These are phyloP conservation scores for Dactylonectria macrodidyma DNA, from an alignment of 2,329 filamentous ascomycete species.

Conservation along the genomic window DNA sequence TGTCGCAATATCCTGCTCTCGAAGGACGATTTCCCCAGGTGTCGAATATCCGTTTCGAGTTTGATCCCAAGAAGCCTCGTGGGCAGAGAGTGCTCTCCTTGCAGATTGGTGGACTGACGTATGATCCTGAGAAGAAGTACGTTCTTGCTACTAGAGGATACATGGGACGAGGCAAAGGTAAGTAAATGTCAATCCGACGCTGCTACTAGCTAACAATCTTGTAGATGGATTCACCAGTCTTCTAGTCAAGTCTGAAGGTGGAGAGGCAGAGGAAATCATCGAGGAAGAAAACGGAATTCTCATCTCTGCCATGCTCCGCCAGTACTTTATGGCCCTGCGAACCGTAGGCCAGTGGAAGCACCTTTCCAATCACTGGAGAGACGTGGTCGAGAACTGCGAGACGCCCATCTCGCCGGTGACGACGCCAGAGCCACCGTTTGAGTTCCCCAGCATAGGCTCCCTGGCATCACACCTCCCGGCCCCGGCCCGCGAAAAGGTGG, in stretches of 20 bases:
- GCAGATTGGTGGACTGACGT: slow-evolving; percentile 71
- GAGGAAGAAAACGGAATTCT: slow-evolving; percentile 90
- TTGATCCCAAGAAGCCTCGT: slow-evolving; percentile 73
- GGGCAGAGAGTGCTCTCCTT: slow-evolving; percentile 76
- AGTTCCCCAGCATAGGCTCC: slow-evolving; percentile 39
- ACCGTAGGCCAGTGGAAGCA: slow-evolving; percentile 85
- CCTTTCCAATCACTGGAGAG: slow-evolving; percentile 79
- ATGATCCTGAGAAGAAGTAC: slow-evolving; percentile 77
- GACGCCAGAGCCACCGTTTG: slow-evolving; percentile 27
- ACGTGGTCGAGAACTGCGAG: slow-evolving; percentile 74
- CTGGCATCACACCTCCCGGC: slow-evolving; percentile 42
- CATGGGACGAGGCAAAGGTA: slow-evolving; percentile 85
- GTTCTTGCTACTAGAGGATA: slow-evolving; percentile 86
- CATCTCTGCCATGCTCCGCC: slow-evolving; percentile 87
- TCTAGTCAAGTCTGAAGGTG: slow-evolving; percentile 82
- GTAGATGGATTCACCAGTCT: slow-evolving; percentile 84
- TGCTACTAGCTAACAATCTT: slow-evolving; percentile 30
- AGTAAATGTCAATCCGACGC: slow-evolving; percentile 9
- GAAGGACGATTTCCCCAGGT: slow-evolving; percentile 91
- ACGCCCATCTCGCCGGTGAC: slow-evolving; percentile 58
- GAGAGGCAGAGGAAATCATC: slow-evolving; percentile 82
- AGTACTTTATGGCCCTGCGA: slow-evolving; percentile 91
- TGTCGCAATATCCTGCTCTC: slow-evolving; percentile 84
- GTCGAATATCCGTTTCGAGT: slow-evolving; percentile 84
- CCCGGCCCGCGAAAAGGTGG: slow-evolving; percentile 41